Percentiles rank a stretch among this genome's conserved stretches.
These are phyloP conservation scores for Hymenotorrendiella dingleyae DNA, from an alignment of 2,329 filamentous ascomycete species.

Conservation along the genomic window DNA sequence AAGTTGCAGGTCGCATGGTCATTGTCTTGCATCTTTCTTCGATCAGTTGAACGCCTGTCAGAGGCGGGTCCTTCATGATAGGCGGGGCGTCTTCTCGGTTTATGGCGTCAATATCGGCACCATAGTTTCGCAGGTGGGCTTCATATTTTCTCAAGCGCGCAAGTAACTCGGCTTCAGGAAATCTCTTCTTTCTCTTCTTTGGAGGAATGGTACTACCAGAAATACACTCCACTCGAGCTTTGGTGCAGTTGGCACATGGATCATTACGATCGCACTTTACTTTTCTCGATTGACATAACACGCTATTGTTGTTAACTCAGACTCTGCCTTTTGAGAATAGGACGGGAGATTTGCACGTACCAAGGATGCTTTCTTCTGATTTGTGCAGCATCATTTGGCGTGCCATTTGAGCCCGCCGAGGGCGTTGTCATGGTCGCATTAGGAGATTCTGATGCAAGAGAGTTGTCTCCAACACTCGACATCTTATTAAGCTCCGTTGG, in stretches of 20 bases:
- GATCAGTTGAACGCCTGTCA: background rate
- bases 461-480: too few species aligned
- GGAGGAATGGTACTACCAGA: slow-evolving; percentile 19
- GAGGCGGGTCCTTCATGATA: background rate
- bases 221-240: slow-evolving; percentile 21
- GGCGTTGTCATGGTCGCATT: too few species aligned
- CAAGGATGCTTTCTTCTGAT: background rate
- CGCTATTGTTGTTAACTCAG: background rate
- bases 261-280: slow-evolving; percentile 26
- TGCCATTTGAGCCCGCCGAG: too few species aligned
- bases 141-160: slow-evolving; percentile 24
- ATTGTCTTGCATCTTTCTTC: slow-evolving; percentile 4
- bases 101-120: slow-evolving; percentile 24
- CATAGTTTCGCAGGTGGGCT: slow-evolving; percentile 18
- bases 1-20: slow-evolving; percentile 11
- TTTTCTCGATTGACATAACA: slow-evolving; percentile 26
- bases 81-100: slow-evolving; percentile 10
- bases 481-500: too few species aligned
- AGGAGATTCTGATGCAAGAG: too few species aligned
- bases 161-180: slow-evolving; percentile 26
- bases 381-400: background rate
- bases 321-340: background rate
- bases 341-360: background rate
- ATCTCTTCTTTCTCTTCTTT: slow-evolving; percentile 21
- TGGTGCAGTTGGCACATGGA: slow-evolving; percentile 25